These are phyloP conservation scores for Monilinia polystroma DNA, from an alignment of 2,329 filamentous ascomycete genomes.

Conservation along the genomic window DNA sequence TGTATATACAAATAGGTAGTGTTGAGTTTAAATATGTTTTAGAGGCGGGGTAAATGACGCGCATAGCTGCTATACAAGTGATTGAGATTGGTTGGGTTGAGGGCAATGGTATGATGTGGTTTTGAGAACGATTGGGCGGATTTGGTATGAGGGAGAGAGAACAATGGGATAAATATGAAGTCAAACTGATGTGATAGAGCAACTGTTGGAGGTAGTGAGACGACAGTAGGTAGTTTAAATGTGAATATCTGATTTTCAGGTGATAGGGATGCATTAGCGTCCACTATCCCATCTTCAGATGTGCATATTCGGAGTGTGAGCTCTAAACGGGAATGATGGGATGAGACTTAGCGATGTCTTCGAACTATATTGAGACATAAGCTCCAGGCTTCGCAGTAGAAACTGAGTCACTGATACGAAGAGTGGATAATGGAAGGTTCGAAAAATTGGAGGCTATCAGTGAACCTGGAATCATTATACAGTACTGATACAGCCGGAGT, in stretches of 20 bases:
- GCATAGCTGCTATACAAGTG: not conserved
- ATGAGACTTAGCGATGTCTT: not conserved
- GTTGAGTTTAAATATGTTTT: not conserved
- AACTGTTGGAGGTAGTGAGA: no score
- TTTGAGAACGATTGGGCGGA: not conserved
- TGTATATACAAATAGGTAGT: no score
- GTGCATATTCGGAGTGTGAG: not conserved
- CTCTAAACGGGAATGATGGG: not conserved
- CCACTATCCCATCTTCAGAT: not conserved
- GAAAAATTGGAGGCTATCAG: not conserved
- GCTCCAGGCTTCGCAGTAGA: not conserved
- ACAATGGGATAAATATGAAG: not conserved
- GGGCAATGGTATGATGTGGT: not conserved
- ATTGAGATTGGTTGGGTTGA: not conserved
- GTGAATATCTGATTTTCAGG: not conserved
- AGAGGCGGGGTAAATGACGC: not conserved
- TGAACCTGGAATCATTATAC: no score
- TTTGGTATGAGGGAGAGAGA: not conserved
- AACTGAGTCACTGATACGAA: conserved; percentile 4
- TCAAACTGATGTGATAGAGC: not conserved
- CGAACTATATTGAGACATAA: not conserved
- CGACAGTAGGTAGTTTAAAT: not conserved
- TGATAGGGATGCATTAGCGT: not conserved
- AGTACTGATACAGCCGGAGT: not conserved
- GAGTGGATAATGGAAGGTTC: not conserved